phyloP scores from a whole-genome alignment of 176 grass and related monocot genomes.

The Rhipidocladum racemiflorum region DNA sequence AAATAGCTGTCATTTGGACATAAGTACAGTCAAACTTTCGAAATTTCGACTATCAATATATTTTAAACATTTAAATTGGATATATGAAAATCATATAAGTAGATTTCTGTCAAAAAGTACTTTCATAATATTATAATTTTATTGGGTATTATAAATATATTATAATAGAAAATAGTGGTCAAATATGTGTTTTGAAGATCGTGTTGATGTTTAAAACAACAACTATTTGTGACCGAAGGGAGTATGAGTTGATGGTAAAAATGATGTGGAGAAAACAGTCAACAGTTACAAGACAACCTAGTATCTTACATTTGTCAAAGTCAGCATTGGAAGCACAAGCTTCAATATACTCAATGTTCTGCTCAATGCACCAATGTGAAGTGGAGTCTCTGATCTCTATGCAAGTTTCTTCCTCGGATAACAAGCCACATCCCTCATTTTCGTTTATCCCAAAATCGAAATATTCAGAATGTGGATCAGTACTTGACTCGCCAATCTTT shows the following conservation, averaged over 20 bases:
- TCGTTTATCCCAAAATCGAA: slow-evolving; percentile 75
- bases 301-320: slow-evolving; percentile 90
- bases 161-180: no score
- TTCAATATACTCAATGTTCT: slow-evolving; percentile 91
- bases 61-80: no score
- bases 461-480: slow-evolving; percentile 69
- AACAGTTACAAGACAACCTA: not conserved
- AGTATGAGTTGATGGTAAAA: not conserved
- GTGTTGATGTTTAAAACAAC: no score
- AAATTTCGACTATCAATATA: no score
- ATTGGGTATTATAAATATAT: no score
- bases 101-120: no score
- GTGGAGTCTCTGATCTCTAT: slow-evolving; percentile 61
- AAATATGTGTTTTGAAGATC: no score
- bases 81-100: no score
- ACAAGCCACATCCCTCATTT: slow-evolving; percentile 73
- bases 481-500: slow-evolving; percentile 51
- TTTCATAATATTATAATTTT: no score
- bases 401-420: slow-evolving; percentile 65
- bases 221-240: no score
- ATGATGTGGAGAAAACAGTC: not conserved
- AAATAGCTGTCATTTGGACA: no score
- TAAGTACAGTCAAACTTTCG: no score
- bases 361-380: slow-evolving; percentile 64
- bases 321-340: slow-evolving; percentile 78